These are phyloP conservation scores for Bisporella sp. DNA, from an alignment of 2,329 filamentous ascomycete species.

Conservation along the genomic window DNA sequence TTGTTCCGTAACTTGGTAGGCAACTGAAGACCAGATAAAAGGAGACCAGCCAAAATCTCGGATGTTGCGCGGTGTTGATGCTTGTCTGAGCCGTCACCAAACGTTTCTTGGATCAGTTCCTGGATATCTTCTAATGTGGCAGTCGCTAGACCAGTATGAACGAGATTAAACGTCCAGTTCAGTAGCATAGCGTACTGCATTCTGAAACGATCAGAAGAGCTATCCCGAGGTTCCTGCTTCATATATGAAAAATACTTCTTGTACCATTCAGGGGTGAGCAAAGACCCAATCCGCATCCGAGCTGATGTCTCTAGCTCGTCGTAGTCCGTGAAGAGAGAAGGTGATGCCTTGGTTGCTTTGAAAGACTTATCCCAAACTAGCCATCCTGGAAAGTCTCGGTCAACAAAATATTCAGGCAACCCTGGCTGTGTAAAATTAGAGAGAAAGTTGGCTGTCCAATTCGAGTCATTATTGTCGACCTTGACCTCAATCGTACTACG, in stretches of 20 bases:
- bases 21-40: constrained; percentile 75
- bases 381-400: constrained; percentile 91
- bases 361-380: constrained; percentile 90
- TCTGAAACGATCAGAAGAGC: constrained; percentile 75
- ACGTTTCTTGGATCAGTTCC: constrained; percentile 68
- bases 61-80: constrained; percentile 95
- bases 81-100: constrained; percentile 90
- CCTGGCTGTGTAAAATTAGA: constrained; percentile 63
- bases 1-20: constrained; percentile 64
- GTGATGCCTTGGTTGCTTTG: constrained; percentile 68
- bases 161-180: constrained; percentile 83
- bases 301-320: constrained; percentile 72
- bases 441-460: constrained; percentile 75
- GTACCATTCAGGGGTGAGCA: constrained; percentile 81
- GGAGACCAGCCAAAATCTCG: constrained; percentile 82
- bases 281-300: constrained; percentile 70
- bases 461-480: constrained; percentile 66
- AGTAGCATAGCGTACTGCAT: constrained; percentile 83
- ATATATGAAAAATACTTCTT: constrained; percentile 83
- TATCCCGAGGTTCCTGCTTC: constrained; percentile 90
- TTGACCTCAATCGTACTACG: constrained; percentile 68
- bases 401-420: constrained; percentile 78
- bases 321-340: constrained; percentile 59
- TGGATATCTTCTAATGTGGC: constrained; percentile 85
- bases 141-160: constrained; percentile 70